Evolutionary conservation across 805 yeast genomes (phyloP).

Genomic region (Alloascoidea hylecoeti): DNA sequence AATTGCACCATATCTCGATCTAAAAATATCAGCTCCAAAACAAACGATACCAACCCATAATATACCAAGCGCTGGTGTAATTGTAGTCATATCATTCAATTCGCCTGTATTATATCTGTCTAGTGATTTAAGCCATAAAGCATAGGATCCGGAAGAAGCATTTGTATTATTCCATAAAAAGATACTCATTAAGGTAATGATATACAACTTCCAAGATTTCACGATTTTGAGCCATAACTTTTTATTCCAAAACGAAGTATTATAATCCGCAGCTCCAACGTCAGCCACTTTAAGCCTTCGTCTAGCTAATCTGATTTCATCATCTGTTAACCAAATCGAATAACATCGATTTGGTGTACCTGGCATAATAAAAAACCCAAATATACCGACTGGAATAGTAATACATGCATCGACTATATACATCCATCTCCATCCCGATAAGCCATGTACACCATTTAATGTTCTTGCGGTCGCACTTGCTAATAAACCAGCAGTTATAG

Average conservation of each 20-base stretch:
- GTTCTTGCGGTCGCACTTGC: slow-evolving; percentile 37
- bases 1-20: slow-evolving; percentile 41
- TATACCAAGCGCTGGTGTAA: slow-evolving; percentile 48
- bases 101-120: slow-evolving; percentile 25
- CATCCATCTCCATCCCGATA: slow-evolving; percentile 63
- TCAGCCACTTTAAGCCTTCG: slow-evolving; percentile 23
- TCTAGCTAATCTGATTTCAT: slow-evolving; percentile 40
- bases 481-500: slow-evolving; percentile 45
- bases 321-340: slow-evolving; percentile 37
- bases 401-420: slow-evolving; percentile 52
- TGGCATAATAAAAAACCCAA: slow-evolving; percentile 43
- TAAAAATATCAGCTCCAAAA: slow-evolving; percentile 29
- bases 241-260: slow-evolving; percentile 20
- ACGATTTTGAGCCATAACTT: slow-evolving; percentile 38
- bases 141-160: slow-evolving; percentile 38
- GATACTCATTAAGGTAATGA: slow-evolving; percentile 36
- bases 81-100: slow-evolving; percentile 34
- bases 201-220: slow-evolving; percentile 44
- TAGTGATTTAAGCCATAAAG: slow-evolving; percentile 47
- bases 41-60: slow-evolving; percentile 17
- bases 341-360: slow-evolving; percentile 51
- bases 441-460: slow-evolving; percentile 35
- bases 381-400: slow-evolving; percentile 39
- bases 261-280: slow-evolving; percentile 11
- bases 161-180: slow-evolving; percentile 53